Conservation (phyloP, 257 asterid species). For the Fraxinus excelsior region DNA sequence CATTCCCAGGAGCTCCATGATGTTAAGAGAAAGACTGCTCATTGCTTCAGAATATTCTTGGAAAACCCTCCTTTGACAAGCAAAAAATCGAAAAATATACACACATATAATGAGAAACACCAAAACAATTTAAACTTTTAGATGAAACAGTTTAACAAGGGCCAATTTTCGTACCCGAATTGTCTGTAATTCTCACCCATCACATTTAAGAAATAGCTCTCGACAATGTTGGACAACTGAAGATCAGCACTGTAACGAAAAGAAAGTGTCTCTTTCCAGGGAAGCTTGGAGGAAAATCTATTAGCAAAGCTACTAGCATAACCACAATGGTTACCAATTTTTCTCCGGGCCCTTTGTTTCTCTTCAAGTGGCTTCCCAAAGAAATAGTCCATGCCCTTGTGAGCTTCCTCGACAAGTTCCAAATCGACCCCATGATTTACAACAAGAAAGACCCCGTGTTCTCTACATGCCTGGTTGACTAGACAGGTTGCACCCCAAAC, state of each 20-base stretch:
- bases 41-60: conserved; percentile 66
- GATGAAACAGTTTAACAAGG: not conserved
- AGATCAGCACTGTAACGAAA: conserved; percentile 45
- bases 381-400: conserved; percentile 37
- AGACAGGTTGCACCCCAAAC: conserved; percentile 25
- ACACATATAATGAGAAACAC: not conserved
- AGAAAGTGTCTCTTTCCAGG: conserved; percentile 88
- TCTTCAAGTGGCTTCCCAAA: conserved; percentile 48
- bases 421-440: conserved; percentile 69
- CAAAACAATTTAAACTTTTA: not conserved
- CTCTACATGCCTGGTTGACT: conserved; percentile 56
- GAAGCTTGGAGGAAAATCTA: conserved; percentile 74
- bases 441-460: conserved; percentile 65
- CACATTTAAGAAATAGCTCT: conserved; percentile 40
- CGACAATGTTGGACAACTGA: conserved; percentile 24
- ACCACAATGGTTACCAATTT: conserved; percentile 63
- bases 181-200: conserved; percentile 55
- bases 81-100: not conserved
- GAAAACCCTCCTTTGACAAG: conserved; percentile 46
- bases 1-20: conserved; percentile 69
- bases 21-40: conserved; percentile 49
- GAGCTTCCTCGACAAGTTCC: conserved; percentile 51
- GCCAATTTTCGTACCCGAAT: conserved; percentile 51
- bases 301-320: conserved; percentile 74
- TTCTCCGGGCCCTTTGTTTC: conserved; percentile 54